These are phyloP conservation scores for Penstemon eatonii DNA, from an alignment of 257 asterid species.

Conservation along the genomic window DNA sequence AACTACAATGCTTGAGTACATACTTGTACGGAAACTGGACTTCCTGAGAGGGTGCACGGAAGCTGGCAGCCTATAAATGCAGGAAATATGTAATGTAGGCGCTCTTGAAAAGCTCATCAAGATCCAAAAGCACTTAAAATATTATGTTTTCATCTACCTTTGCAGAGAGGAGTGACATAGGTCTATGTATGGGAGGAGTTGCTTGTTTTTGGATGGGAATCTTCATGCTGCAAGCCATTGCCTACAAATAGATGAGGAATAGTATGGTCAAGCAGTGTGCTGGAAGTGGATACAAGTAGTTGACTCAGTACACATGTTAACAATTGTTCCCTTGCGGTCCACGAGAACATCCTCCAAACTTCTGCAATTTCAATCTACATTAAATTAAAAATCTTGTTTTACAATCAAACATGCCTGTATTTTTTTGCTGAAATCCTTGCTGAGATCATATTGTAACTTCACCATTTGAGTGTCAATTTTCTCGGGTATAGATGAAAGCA, in stretches of 20 bases:
- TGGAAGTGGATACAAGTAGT: constrained; percentile 30
- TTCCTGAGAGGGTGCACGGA: constrained; percentile 36
- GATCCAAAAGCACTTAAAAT: constrained; percentile 28
- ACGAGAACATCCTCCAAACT: constrained; percentile 17
- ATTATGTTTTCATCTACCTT: constrained; percentile 21
- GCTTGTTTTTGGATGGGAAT: constrained; percentile 38
- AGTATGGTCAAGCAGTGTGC: constrained; percentile 27
- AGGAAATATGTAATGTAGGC: constrained; percentile 21
- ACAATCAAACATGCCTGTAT: constrained; percentile 57
- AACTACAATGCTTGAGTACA: constrained; percentile 21
- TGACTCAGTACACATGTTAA: constrained; percentile 22
- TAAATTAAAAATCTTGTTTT: not conserved
- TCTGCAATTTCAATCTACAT: not conserved
- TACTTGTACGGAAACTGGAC: constrained; percentile 50
- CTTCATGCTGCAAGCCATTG: constrained; percentile 49
- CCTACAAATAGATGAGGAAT: constrained; percentile 48
- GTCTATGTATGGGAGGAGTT: constrained; percentile 36
- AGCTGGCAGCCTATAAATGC: constrained; percentile 51
- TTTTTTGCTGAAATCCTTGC: constrained; percentile 53
- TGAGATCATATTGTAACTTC: constrained; percentile 53
- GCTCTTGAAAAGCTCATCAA: constrained; percentile 22
- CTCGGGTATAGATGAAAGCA: constrained; percentile 54
- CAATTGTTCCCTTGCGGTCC: constrained; percentile 16
- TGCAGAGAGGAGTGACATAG: constrained; percentile 42
- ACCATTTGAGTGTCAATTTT: constrained; percentile 50